phyloP scores from a whole-genome alignment of 768 basidiomycete species.

The Kondoa subrosea region DNA sequence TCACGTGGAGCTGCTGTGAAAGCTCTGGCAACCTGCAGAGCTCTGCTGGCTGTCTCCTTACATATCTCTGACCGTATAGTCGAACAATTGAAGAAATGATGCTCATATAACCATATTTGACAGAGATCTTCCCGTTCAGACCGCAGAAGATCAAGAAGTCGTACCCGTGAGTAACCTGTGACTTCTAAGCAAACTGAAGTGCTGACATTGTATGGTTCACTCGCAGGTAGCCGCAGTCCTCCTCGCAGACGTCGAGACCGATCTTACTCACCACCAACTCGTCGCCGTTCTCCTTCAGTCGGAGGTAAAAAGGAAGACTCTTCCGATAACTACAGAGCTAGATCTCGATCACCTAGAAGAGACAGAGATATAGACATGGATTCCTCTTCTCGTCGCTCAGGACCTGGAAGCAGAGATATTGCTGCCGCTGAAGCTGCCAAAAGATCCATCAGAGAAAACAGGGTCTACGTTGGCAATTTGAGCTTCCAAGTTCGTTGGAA shows the following conservation, averaged over 20 bases:
- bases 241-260: conserved; percentile 11
- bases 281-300: conserved; percentile 6
- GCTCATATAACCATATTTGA: too few species aligned
- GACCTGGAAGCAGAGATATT: conserved; percentile 38
- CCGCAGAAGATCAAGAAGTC: not conserved
- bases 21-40: too few species aligned
- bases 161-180: conserved; percentile 3
- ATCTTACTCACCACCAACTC: not conserved
- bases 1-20: too few species aligned
- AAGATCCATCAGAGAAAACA: conserved; percentile 89
- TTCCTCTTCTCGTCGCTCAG: conserved; percentile 18
- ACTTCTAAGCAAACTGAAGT: not conserved
- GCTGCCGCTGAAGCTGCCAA: conserved; percentile 92
- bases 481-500: conserved; percentile 97
- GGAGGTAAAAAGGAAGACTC: conserved; percentile 6
- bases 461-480: conserved; percentile 97
- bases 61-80: too few species aligned
- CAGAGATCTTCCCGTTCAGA: not conserved
- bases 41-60: too few species aligned
- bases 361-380: conserved; percentile 35
- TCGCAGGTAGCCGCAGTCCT: not conserved
- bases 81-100: too few species aligned
- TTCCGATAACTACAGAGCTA: too few species aligned
- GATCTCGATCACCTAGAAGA: conserved; percentile 30
- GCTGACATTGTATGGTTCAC: not conserved